Conservation (phyloP, 225 moss, liverwort and hornwort genomes). For the Physcomitrellopsis africana region DNA sequence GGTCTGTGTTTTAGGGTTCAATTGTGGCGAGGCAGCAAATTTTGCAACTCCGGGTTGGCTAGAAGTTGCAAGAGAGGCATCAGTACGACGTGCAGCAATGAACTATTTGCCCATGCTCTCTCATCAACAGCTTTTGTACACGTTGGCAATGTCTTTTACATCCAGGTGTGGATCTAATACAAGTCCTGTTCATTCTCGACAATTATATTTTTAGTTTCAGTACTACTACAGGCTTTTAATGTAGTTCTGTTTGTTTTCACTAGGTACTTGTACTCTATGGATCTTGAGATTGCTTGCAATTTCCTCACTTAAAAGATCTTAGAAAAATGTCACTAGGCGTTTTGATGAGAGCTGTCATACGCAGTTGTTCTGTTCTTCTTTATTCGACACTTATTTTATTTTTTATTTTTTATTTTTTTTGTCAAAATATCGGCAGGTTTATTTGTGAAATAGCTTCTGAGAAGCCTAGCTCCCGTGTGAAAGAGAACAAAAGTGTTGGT, state of each 20-base stretch:
- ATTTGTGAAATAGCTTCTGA: conserved; percentile 44
- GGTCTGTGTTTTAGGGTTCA: conserved; percentile 66
- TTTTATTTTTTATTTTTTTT: conserved; percentile 11
- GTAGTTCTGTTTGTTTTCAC: conserved; percentile 24
- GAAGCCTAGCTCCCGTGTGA: conserved; percentile 71
- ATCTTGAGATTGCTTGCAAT: conserved; percentile 18
- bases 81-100: conserved; percentile 94
- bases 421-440: conserved; percentile 41
- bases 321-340: neutral
- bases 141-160: conserved; percentile 75
- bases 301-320: neutral
- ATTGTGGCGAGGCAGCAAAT: conserved; percentile 98
- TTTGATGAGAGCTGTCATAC: neutral
- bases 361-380: neutral
- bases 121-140: conserved; percentile 94
- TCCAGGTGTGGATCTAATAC: conserved; percentile 53
- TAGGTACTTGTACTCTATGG: neutral
- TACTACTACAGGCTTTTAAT: conserved; percentile 12
- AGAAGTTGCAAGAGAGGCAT: conserved; percentile 92
- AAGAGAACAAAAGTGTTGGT: conserved; percentile 75
- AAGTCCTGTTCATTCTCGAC: neutral
- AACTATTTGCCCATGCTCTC: conserved; percentile 97
- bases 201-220: neutral
- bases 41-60: conserved; percentile 96
- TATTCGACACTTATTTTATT: conserved; percentile 9